phyloP scores from a whole-genome alignment of 31 red algal genomes.

The Endocladia muricata region DNA sequence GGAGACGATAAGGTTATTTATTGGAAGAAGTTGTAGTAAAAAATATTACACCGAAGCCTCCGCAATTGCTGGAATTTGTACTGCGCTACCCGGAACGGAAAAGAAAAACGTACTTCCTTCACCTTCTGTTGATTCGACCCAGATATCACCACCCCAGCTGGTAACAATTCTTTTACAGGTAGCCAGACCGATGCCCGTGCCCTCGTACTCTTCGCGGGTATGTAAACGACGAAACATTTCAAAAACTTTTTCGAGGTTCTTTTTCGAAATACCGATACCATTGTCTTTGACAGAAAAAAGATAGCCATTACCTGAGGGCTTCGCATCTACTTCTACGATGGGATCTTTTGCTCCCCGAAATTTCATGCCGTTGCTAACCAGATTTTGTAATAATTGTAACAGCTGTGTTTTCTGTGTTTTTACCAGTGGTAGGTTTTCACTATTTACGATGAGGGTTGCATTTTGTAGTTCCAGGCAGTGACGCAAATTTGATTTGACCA shows the following conservation, averaged over 20 bases:
- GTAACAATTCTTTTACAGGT: slow-evolving; percentile 7
- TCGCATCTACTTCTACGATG: not conserved
- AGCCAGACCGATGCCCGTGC: slow-evolving; percentile 20
- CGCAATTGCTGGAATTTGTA: too few species aligned
- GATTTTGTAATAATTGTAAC: slow-evolving; percentile 2
- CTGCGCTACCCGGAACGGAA: too few species aligned
- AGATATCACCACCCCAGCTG: not conserved
- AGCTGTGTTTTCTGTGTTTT: not conserved
- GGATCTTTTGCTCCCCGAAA: not conserved
- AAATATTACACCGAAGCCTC: too few species aligned
- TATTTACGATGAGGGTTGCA: too few species aligned
- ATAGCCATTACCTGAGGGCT: not conserved
- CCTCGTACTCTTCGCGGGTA: slow-evolving; percentile 7
- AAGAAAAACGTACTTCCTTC: too few species aligned
- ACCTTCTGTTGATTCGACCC: not conserved
- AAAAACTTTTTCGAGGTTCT: slow-evolving; percentile 4
- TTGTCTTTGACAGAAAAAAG: slow-evolving; percentile 14
- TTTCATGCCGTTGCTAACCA: slow-evolving; percentile 5
- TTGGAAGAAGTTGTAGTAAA: too few species aligned
- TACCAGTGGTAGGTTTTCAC: not conserved
- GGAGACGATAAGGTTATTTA: too few species aligned
- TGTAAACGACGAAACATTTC: slow-evolving; percentile 6
- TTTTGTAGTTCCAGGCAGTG: too few species aligned
- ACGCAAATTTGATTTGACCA: too few species aligned
- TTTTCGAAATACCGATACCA: slow-evolving; percentile 8